Base-by-base conservation (phyloP, 2,329 filamentous ascomycete species). In the Lachnellula occidentalis region DNA sequence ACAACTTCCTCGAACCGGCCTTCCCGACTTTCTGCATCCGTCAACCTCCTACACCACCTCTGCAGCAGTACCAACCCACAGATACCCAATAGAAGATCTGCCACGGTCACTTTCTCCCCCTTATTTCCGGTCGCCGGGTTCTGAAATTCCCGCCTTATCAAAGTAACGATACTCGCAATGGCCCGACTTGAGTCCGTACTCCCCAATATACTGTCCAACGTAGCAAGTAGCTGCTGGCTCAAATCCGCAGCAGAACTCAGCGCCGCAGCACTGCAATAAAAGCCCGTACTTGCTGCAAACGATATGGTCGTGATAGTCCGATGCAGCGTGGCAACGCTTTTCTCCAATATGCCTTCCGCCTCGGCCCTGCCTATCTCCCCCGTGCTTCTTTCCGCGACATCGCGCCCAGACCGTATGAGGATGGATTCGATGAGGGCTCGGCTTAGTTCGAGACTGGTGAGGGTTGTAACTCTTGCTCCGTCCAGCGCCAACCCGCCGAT, bases 101-200 rank as follows among this genome's bases (percentile, higher is more conserved):
- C 69, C 14, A 85, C 77, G 2, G 82, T 78, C 21, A 87, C 80
- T 45, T 73, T 77, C 64, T 86, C 83, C 8, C 81, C 81, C 45
- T 76, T 73, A 2, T 74, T 71, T 5, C 82, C 82, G 0, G 82
- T 85, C 8, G 79, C 77, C 0, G 83, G 81, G 55, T 85, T 83
- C 50, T 79, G 77, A 55, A 87, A 85, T 66, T 87, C 84, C 54
- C 82, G 76, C 31, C 81, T 77, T 46, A 87, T 78, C 34, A 87
- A 71, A 1, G 80, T 80, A 59, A 87, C 77, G 63, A 87, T 86
- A 65, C 82, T 83, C 2, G 83, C 81, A 55, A 87, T 84, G 11
- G 84, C 83, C 41, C 83, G 73, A 2, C 83, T 86, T 2, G 83
- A 85, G 66, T 87, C 84, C n/a, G 84, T 87, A 2, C 81, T 84